These are phyloP conservation scores for Suhomyces sp. DNA, from an alignment of 805 yeast genomes.

Conservation along the genomic window DNA sequence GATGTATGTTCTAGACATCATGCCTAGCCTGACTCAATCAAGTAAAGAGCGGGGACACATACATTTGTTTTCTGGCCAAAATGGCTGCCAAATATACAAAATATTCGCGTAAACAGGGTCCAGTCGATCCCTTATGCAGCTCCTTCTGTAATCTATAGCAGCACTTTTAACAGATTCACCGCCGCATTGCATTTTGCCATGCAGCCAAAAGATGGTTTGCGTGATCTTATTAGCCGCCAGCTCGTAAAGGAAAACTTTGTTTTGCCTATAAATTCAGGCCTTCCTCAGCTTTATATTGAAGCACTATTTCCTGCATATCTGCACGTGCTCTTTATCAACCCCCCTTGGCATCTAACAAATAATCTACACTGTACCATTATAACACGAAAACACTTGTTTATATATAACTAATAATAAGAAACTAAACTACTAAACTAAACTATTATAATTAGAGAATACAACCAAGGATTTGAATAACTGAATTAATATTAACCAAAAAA, in stretches of 20 bases:
- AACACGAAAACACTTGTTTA: conserved; percentile 1
- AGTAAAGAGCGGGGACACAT: neutral
- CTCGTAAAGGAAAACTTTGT: neutral
- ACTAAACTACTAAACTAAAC: conserved; percentile 5
- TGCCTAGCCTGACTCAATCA: neutral
- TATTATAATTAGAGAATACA: conserved; percentile 1
- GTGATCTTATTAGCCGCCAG: neutral
- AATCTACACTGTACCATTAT: neutral
- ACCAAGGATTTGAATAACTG: neutral
- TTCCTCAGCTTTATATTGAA: neutral
- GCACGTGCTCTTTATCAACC: neutral
- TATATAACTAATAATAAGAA: neutral
- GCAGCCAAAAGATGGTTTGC: neutral
- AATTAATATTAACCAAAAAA: neutral
- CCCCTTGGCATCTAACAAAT: neutral
- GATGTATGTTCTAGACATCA: neutral
- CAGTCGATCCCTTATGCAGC: neutral
- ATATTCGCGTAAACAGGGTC: neutral
- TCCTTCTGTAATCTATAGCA: neutral
- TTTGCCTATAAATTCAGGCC: neutral
- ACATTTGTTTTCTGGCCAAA: neutral
- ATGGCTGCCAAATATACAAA: neutral
- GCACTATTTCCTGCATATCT: neutral
- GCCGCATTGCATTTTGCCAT: neutral
- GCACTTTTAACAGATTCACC: neutral